Conservation (phyloP, 805 yeast species). For the Wickerhamiella kurtzmanii region DNA sequence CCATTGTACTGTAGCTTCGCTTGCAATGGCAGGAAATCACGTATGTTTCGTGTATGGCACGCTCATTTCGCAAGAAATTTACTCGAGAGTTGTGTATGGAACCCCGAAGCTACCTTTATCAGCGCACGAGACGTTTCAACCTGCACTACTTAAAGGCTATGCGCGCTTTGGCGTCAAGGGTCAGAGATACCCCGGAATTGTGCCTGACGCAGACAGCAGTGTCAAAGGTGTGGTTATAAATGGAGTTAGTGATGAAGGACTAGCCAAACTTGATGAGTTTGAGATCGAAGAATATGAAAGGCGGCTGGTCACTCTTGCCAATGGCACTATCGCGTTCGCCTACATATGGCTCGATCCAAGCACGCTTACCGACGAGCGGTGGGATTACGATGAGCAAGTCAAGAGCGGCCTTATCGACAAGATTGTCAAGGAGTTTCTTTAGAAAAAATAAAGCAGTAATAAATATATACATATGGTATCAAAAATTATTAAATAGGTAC, state of each 20-base stretch:
- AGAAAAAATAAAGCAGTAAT: too few relatives aligned
- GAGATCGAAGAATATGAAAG: neutral
- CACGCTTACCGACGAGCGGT: neutral
- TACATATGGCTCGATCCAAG: neutral
- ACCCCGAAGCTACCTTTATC: neutral
- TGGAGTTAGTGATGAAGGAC: neutral
- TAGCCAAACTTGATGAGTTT: neutral
- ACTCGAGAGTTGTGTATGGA: conserved; percentile 1
- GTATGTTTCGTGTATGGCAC: neutral
- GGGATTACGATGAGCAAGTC: conserved; percentile 1
- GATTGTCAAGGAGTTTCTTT: neutral
- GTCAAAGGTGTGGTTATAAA: neutral
- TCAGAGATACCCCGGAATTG: neutral
- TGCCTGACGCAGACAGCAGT: neutral
- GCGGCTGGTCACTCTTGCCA: neutral
- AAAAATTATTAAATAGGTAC: too few relatives aligned
- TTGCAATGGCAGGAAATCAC: neutral
- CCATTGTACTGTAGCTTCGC: neutral
- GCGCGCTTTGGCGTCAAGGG: neutral
- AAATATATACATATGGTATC: too few relatives aligned
- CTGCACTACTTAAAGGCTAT: neutral
- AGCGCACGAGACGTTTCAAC: neutral
- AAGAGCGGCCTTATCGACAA: neutral
- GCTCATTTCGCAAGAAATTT: neutral
- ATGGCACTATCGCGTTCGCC: neutral